phyloP scores from a whole-genome alignment of 2,329 filamentous ascomycete species.

The Calonectria ilicicola region DNA sequence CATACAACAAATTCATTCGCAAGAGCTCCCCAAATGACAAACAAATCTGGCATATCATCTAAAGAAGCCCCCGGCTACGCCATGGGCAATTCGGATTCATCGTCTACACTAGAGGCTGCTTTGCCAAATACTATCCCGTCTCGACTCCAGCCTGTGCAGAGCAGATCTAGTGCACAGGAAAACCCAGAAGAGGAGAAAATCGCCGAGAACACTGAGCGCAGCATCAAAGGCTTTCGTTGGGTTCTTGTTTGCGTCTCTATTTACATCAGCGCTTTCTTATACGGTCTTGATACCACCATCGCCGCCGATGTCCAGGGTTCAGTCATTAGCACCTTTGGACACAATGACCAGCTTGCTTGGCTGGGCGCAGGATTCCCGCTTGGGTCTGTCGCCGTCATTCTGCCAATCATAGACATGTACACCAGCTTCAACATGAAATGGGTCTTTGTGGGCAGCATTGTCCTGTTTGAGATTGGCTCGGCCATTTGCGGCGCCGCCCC shows the following conservation, averaged over 20 bases:
- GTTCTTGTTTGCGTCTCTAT: not conserved
- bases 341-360: not conserved
- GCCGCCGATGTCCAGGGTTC: not conserved
- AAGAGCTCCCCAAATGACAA: not conserved
- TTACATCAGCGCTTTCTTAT: not conserved
- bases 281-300: not conserved
- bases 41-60: not conserved
- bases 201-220: not conserved
- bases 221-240: not conserved
- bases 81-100: not conserved
- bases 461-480: conserved; percentile 2
- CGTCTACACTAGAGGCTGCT: not conserved
- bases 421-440: not conserved
- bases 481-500: conserved; percentile 12
- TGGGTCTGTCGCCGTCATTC: not conserved
- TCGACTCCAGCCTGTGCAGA: not conserved
- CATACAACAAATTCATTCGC: not conserved
- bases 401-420: not conserved
- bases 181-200: not conserved
- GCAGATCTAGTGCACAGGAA: not conserved
- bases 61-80: not conserved
- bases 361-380: not conserved
- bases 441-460: not conserved
- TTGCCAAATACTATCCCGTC: not conserved
- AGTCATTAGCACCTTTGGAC: not conserved